A percentile compares a stretch with the other conserved stretches of the same genome.
These are phyloP conservation scores for Podospora appendiculata DNA, from an alignment of 495 filamentous ascomycete genomes.

Conservation along the genomic window DNA sequence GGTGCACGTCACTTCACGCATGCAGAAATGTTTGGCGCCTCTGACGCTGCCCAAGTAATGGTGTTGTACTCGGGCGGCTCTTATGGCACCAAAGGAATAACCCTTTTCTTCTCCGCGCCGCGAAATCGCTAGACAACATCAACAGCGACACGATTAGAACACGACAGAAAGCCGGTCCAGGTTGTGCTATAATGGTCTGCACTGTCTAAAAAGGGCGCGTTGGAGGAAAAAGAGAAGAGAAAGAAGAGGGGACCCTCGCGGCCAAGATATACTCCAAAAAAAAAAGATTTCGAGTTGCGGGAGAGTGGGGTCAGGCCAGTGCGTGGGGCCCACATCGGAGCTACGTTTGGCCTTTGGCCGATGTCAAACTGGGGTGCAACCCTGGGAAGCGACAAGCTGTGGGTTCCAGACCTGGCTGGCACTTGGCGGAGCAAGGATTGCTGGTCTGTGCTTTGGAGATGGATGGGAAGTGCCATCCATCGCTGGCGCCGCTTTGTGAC, in stretches of 20 bases:
- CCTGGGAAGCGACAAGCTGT: background rate
- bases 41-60: conserved; percentile 86
- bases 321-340: conserved; percentile 3
- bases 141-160: conserved; percentile 49
- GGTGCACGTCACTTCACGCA: background rate
- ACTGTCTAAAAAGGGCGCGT: conserved; percentile 82
- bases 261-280: background rate
- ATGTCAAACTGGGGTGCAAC: background rate
- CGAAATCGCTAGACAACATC: conserved; percentile 72
- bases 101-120: conserved; percentile 65
- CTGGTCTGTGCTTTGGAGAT: background rate
- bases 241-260: background rate
- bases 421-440: background rate
- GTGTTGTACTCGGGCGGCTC: conserved; percentile 73
- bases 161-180: conserved; percentile 62
- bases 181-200: conserved; percentile 60
- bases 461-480: background rate
- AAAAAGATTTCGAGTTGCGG: too few relatives aligned
- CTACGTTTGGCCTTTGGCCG: conserved; percentile 18
- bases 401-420: background rate
- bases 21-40: conserved; percentile 62
- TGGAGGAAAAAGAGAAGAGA: conserved; percentile 39
- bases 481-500: background rate
- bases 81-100: conserved; percentile 63
- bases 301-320: background rate